Percentiles rank a stretch among this genome's conserved stretches.
These are phyloP conservation scores for Jamesozyma hellenica DNA, from an alignment of 805 yeast species.

Conservation along the genomic window DNA sequence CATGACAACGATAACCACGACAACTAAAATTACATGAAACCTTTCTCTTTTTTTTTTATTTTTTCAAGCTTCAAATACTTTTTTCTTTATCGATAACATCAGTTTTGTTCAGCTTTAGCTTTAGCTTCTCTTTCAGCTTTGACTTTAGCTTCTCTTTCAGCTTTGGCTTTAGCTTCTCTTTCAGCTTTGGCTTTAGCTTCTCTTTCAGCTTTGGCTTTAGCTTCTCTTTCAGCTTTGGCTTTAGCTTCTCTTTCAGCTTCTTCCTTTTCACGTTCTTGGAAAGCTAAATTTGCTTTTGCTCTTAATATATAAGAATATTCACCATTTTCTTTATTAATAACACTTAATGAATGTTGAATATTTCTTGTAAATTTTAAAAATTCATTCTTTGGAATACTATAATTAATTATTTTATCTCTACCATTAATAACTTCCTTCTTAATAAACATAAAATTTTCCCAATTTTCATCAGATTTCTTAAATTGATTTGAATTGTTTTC, in stretches of 20 bases:
- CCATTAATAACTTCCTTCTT: constrained; percentile 45
- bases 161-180: constrained; percentile 9
- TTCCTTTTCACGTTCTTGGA: constrained; percentile 42
- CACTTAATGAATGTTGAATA: constrained; percentile 34
- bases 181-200: constrained; percentile 11
- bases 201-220: neutral
- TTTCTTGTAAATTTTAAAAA: constrained; percentile 27
- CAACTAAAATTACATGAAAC: too few relatives aligned
- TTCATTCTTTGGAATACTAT: constrained; percentile 4
- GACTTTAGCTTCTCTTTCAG: constrained; percentile 5
- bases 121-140: constrained; percentile 2
- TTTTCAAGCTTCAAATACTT: too few relatives aligned
- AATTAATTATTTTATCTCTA: constrained; percentile 41
- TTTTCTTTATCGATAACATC: too few relatives aligned
- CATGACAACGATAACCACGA: too few relatives aligned
- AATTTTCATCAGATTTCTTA: constrained; percentile 36
- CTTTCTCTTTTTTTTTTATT: too few relatives aligned
- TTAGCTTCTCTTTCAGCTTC: constrained; percentile 24
- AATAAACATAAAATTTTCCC: constrained; percentile 51
- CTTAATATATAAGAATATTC: constrained; percentile 48
- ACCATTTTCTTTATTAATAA: constrained; percentile 49
- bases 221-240: constrained; percentile 6
- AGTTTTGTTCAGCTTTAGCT: neutral
- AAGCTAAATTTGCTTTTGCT: constrained; percentile 48
- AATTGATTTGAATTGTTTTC: constrained; percentile 27